Evolutionary conservation across 371 early-diverging fungal genomes (phyloP).

Genomic region (Dichotomocladium elegans): DNA sequence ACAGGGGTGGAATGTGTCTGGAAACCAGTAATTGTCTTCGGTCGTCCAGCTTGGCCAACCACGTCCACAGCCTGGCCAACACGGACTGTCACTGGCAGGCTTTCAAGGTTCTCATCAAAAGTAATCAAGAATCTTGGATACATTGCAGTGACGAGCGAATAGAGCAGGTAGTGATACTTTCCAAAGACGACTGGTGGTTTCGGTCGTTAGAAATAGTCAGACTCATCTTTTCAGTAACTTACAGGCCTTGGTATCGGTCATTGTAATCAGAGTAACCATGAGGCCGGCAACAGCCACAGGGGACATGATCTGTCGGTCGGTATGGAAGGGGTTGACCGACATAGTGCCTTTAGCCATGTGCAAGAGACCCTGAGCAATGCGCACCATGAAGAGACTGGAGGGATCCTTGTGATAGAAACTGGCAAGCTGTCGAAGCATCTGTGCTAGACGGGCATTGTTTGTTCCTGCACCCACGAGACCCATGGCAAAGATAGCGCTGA

Average conservation of each 20-base stretch:
- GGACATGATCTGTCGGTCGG: constrained; percentile 87
- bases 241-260: constrained; percentile 86
- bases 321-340: constrained; percentile 91
- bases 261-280: constrained; percentile 83
- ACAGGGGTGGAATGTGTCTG: constrained; percentile 99
- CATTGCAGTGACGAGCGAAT: constrained; percentile 90
- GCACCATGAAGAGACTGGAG: constrained; percentile 88
- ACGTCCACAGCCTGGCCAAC: constrained; percentile 99
- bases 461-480: constrained; percentile 99
- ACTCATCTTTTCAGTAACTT: constrained; percentile 28
- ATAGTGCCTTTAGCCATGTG: constrained; percentile 99
- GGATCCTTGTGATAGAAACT: constrained; percentile 97
- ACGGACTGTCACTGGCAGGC: constrained; percentile 81
- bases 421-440: constrained; percentile 95
- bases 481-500: constrained; percentile 97
- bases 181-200: constrained; percentile 75
- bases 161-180: constrained; percentile 90
- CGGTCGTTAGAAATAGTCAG: background rate
- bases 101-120: constrained; percentile 81
- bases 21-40: constrained; percentile 98
- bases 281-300: constrained; percentile 90
- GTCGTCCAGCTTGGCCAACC: constrained; percentile 98
- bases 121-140: constrained; percentile 98
- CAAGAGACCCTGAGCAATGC: constrained; percentile 96
- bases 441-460: constrained; percentile 98